Conservation (phyloP, 768 basidiomycete species). For the Myochromella boudieri region DNA sequence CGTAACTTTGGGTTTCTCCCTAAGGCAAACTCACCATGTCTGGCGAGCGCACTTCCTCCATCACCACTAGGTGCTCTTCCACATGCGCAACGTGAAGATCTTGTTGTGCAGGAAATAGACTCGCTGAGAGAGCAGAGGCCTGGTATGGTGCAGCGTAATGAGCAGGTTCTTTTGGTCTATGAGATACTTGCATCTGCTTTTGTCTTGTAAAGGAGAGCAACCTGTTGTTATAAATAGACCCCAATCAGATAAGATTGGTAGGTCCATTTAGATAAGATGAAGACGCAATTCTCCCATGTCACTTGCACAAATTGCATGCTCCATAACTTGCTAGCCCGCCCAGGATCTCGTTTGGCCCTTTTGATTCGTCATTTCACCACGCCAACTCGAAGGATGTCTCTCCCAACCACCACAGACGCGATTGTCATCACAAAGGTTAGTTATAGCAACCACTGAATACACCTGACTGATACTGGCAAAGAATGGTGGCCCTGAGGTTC, state of each 20-base stretch:
- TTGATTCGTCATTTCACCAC: slow-evolving; percentile 30
- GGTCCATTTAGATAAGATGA: slow-evolving; percentile 3
- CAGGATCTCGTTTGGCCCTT: slow-evolving; percentile 7
- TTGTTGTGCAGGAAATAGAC: slow-evolving; percentile 72
- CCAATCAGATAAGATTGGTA: not conserved
- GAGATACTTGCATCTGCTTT: slow-evolving; percentile 44
- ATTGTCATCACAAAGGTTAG: slow-evolving; percentile 61
- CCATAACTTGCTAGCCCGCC: slow-evolving; percentile 10
- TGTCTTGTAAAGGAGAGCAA: not conserved
- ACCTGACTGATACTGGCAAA: not conserved
- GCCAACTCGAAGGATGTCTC: slow-evolving; percentile 39
- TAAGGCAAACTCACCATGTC: slow-evolving; percentile 29
- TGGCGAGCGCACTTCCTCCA: slow-evolving; percentile 33
- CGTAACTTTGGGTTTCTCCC: slow-evolving; percentile 53
- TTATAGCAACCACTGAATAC: not conserved
- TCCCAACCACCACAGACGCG: slow-evolving; percentile 65
- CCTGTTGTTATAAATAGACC: too few species aligned
- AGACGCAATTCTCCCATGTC: slow-evolving; percentile 9
- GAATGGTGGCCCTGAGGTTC: slow-evolving; percentile 76
- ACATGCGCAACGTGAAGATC: slow-evolving; percentile 46
- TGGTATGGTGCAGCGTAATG: slow-evolving; percentile 75
- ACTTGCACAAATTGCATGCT: slow-evolving; percentile 1
- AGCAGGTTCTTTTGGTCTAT: slow-evolving; percentile 68
- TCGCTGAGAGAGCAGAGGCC: slow-evolving; percentile 77
- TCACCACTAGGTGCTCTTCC: slow-evolving; percentile 64